phyloP scores from a whole-genome alignment of 805 yeast species.

The Cyberlindnera maclurae region DNA sequence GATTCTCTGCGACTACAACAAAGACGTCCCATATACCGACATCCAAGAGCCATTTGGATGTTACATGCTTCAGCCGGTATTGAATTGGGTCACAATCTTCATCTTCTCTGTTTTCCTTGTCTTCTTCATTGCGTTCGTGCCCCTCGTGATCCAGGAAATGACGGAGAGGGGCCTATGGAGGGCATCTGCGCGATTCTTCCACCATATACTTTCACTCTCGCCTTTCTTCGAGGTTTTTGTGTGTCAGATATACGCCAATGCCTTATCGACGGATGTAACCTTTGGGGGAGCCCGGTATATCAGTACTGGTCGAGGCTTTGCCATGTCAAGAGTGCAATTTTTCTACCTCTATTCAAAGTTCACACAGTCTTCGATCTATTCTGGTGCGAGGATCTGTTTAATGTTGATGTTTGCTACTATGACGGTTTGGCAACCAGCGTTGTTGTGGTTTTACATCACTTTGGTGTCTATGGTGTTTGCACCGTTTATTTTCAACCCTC shows the following conservation, averaged over 20 bases:
- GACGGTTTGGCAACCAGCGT: conserved; percentile 74
- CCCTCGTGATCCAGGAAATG: conserved; percentile 79
- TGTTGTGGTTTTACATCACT: conserved; percentile 71
- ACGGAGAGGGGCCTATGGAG: conserved; percentile 80
- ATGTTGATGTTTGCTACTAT: conserved; percentile 69
- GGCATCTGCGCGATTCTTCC: conserved; percentile 61
- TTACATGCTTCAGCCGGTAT: conserved; percentile 76
- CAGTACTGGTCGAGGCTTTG: conserved; percentile 92
- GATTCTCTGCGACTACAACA: conserved; percentile 58
- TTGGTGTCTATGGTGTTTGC: conserved; percentile 58
- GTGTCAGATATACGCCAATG: conserved; percentile 83
- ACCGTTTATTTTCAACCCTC: conserved; percentile 73
- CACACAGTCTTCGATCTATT: conserved; percentile 67
- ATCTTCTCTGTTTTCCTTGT: conserved; percentile 87
- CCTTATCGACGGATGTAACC: conserved; percentile 66
- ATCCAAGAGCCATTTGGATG: conserved; percentile 75
- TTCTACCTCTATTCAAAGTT: conserved; percentile 67
- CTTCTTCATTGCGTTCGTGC: conserved; percentile 86
- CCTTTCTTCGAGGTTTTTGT: conserved; percentile 94
- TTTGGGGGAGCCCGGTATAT: conserved; percentile 92
- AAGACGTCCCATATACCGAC: conserved; percentile 65
- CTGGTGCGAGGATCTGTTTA: conserved; percentile 64
- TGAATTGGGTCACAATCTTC: conserved; percentile 85
- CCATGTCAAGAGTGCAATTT: conserved; percentile 75
- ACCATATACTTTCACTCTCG: conserved; percentile 74